phyloP scores from a whole-genome alignment of 805 yeast genomes.

The Metschnikowia lochheadii region DNA sequence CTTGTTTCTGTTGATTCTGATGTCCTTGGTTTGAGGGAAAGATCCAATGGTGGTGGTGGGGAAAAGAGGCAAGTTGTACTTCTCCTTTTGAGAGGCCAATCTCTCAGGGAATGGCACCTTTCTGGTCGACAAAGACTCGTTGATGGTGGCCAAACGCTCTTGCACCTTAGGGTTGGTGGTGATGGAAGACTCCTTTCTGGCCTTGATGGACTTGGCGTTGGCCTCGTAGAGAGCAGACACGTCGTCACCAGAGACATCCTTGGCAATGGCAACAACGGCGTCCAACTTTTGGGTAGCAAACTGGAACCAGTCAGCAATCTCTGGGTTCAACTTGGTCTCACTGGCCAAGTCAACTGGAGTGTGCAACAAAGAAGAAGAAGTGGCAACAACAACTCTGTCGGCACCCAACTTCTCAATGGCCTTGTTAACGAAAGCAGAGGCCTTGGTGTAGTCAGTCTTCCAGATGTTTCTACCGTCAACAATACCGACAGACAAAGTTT shows the following conservation, averaged over 20 bases:
- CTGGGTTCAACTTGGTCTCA: conserved; percentile 87
- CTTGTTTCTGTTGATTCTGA: conserved; percentile 97
- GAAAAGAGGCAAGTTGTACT: conserved; percentile 94
- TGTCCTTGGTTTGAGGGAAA: conserved; percentile 99
- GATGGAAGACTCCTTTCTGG: conserved; percentile 81
- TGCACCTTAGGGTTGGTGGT: conserved; percentile 91
- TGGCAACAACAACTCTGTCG: conserved; percentile 83
- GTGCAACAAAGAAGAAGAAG: conserved; percentile 96
- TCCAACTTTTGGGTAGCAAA: conserved; percentile 94
- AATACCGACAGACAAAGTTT: conserved; percentile 91
- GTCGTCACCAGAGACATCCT: conserved; percentile 78
- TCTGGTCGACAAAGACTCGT: conserved; percentile 78
- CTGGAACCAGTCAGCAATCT: conserved; percentile 96
- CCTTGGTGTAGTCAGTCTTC: conserved; percentile 92
- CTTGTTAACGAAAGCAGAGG: conserved; percentile 73
- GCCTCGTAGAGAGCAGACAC: conserved; percentile 76
- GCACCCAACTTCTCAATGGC: conserved; percentile 84
- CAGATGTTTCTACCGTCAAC: conserved; percentile 99
- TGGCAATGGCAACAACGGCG: conserved; percentile 90
- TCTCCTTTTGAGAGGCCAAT: conserved; percentile 78
- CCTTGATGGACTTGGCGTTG: conserved; percentile 78
- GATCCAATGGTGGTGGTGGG: conserved; percentile 99
- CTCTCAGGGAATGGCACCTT: conserved; percentile 81
- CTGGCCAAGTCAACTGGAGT: conserved; percentile 94
- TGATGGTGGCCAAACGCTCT: conserved; percentile 75